phyloP scores from a whole-genome alignment of 208 protist species.

The Entamoeba dispar region DNA sequence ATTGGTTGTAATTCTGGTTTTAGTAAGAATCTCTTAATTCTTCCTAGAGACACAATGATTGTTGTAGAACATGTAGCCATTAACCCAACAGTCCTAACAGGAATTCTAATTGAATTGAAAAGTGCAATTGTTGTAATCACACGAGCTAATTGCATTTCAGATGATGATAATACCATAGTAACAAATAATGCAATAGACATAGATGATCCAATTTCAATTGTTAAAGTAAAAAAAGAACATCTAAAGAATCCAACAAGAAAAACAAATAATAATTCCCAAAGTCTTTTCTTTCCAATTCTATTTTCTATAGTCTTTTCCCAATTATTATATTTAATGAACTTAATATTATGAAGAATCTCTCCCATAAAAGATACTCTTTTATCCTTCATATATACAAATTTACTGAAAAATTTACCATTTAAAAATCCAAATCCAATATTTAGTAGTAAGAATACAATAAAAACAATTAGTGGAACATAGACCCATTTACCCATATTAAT shows the following conservation, averaged over 20 bases:
- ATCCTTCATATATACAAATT: conserved; percentile 21
- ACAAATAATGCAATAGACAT: not conserved
- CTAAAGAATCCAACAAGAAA: not conserved
- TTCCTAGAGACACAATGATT: not conserved
- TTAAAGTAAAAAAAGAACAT: not conserved
- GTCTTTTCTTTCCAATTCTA: conserved; percentile 9
- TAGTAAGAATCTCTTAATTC: conserved; percentile 2
- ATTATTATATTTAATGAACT: conserved; percentile 42
- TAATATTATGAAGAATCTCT: conserved; percentile 42
- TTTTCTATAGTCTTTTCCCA: conserved; percentile 34
- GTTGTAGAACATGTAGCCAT: not conserved
- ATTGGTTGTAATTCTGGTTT: not conserved
- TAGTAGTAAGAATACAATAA: conserved; percentile 34
- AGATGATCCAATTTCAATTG: not conserved
- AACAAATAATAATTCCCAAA: conserved; percentile 1
- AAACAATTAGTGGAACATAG: conserved; percentile 32
- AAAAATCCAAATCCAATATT: conserved; percentile 9
- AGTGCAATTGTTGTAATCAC: conserved; percentile 3
- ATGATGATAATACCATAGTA: not conserved
- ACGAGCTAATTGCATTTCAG: not conserved
- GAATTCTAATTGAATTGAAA: not conserved
- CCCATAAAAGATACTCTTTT: conserved; percentile 28
- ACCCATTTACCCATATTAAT: conserved; percentile 25
- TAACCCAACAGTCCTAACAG: not conserved
- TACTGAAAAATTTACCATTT: not conserved